Evolutionary conservation across 345 rosid genomes (phyloP).

Genomic region (Citrus medica): DNA sequence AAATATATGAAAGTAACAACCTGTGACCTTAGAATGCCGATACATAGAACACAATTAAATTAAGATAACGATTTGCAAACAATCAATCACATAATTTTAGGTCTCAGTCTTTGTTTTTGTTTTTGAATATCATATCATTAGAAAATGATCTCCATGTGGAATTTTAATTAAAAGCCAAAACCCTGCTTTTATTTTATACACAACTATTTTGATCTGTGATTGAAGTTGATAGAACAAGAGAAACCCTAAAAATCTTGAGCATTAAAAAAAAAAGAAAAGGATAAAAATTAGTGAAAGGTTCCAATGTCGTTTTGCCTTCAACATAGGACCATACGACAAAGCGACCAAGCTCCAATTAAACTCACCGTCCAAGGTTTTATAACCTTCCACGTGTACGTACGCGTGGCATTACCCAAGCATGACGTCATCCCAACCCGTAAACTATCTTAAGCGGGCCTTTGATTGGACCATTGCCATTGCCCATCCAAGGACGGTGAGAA

Average conservation of each 20-base stretch:
- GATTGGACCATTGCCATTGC: constrained; percentile 7
- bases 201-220: too few relatives aligned
- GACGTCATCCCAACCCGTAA: not conserved
- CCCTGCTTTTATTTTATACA: not conserved
- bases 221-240: too few relatives aligned
- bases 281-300: too few relatives aligned
- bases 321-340: not conserved
- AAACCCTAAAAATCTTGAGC: too few relatives aligned
- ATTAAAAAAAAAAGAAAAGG: too few relatives aligned
- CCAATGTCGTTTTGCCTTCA: not conserved
- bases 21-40: too few relatives aligned
- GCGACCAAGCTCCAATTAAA: not conserved
- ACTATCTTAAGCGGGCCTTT: not conserved
- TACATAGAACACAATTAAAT: too few relatives aligned
- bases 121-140: not conserved
- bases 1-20: too few relatives aligned
- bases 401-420: not conserved
- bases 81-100: too few relatives aligned
- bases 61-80: too few relatives aligned
- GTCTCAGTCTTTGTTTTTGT: too few relatives aligned
- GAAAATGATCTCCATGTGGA: not conserved
- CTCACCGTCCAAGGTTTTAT: constrained; percentile 14
- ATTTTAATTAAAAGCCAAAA: not conserved
- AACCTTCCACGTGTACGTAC: constrained; percentile 11
- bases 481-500: not conserved